phyloP scores from a whole-genome alignment of 2,329 filamentous ascomycete species.

The Xylaria sp. region DNA sequence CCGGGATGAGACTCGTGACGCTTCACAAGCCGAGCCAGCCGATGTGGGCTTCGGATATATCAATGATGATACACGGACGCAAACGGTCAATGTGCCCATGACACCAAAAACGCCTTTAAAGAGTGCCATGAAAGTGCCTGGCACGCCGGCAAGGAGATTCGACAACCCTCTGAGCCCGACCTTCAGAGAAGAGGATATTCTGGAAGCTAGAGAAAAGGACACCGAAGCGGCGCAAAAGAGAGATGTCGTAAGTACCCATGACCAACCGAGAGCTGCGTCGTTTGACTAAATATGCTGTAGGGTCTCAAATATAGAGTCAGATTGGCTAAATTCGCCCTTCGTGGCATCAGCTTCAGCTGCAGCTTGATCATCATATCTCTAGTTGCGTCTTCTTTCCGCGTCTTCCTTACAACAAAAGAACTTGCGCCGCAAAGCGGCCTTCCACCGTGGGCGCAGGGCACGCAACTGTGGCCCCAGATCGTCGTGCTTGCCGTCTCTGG shows the following conservation, averaged over 20 bases:
- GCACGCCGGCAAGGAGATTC: constrained; percentile 78
- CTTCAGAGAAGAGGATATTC: constrained; percentile 84
- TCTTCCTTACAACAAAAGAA: constrained; percentile 88
- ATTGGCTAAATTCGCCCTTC: constrained; percentile 93
- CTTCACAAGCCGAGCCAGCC: constrained; percentile 76
- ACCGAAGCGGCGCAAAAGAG: constrained; percentile 89
- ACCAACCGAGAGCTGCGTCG: background rate
- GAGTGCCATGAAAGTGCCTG: constrained; percentile 89
- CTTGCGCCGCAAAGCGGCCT: constrained; percentile 82
- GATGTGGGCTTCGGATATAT: constrained; percentile 96
- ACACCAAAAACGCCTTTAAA: constrained; percentile 84
- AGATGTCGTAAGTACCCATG: constrained; percentile 77
- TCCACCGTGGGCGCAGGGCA: constrained; percentile 84
- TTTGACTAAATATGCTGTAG: constrained; percentile 62
- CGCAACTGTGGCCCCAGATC: constrained; percentile 89
- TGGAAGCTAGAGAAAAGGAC: constrained; percentile 84
- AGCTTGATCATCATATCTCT: constrained; percentile 93
- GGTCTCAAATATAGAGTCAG: constrained; percentile 93
- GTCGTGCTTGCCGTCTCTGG: constrained; percentile 82
- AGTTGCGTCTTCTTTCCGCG: constrained; percentile 85
- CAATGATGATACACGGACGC: constrained; percentile 64
- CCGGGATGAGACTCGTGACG: constrained; percentile 64
- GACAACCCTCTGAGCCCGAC: constrained; percentile 88
- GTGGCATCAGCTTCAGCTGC: constrained; percentile 96
- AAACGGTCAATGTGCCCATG: constrained; percentile 70